Base-by-base conservation (phyloP, 2,329 filamentous ascomycete species). In the Ophiocordyceps sinensis region DNA sequence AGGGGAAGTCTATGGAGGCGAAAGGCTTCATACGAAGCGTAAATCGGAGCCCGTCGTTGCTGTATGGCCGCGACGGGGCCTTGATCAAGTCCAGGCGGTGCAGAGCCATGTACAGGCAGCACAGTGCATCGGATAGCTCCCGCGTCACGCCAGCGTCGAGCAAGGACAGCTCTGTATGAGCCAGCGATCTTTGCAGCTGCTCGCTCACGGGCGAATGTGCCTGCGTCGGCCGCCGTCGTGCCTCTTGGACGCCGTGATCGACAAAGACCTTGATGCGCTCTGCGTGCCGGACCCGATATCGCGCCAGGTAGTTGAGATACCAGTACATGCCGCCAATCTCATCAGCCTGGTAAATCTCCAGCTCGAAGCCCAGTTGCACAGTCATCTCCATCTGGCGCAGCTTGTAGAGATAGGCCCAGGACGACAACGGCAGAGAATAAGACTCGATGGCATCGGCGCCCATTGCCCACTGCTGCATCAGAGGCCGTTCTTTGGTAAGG, bases 391-490 rank as follows among this genome's bases (percentile, higher is more conserved):
- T 85, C 53, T 89, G 77, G 28, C 75, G 76, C n/a, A 95, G 70
- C 59, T 95, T 96, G 61, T 94, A 85, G 44, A 88, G 74, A 52
- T 89, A 93, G 0, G 80, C 76, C 91, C 91, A 98, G 4, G 83
- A 87, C 1, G 84, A 86, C 1, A 96, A 68, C 0, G 86, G 79
- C 40, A 84, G 81, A 0, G 79, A 71, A 54, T 75, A 80, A 1
- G 75, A 65, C 36, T 79, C 72, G 3, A 63, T 64, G 39, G 65
- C 67, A 0, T 62, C 55, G 45, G 53, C 41, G 26, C 47, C 46
- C 21, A 49, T 42, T 1, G 55, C 51, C 1, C 63, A 62, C 39
- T 55, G 66, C 44, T 70, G 67, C 29, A 69, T 59, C 14, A 81
- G 58, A 3, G 81, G 70, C 35, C 72, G 61, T 56, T 86, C 82